Conservation (phyloP, 805 yeast genomes). For the Candida ulmi region DNA sequence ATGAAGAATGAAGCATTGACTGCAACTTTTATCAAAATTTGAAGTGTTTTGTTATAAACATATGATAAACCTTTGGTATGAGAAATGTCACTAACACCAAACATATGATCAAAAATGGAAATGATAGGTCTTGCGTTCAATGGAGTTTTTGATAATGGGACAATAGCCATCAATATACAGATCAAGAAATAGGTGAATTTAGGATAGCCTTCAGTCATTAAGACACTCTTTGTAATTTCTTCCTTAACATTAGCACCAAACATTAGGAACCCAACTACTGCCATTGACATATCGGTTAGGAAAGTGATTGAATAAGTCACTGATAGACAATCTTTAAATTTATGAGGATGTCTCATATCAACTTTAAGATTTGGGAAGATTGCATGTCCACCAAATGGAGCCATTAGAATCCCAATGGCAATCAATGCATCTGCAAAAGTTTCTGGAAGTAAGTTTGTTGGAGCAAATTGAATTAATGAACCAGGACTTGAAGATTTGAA, state of each 20-base stretch:
- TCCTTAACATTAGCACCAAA: conserved; percentile 67
- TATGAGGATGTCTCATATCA: conserved; percentile 66
- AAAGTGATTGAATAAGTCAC: conserved; percentile 58
- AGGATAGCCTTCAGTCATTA: conserved; percentile 66
- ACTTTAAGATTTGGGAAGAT: conserved; percentile 68
- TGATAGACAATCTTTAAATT: conserved; percentile 46
- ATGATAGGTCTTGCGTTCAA: conserved; percentile 78
- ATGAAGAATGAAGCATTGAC: conserved; percentile 56
- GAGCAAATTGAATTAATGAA: conserved; percentile 57
- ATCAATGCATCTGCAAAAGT: conserved; percentile 46
- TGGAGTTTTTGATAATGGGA: conserved; percentile 83
- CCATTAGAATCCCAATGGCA: conserved; percentile 63
- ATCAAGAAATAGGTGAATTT: conserved; percentile 49
- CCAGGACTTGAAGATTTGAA: conserved; percentile 63
- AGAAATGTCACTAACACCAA: conserved; percentile 24
- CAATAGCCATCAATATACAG: conserved; percentile 67
- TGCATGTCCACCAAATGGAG: conserved; percentile 85
- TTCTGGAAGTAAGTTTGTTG: conserved; percentile 63
- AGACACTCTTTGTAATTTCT: conserved; percentile 71
- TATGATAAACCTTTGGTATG: conserved; percentile 16
- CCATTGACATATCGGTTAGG: conserved; percentile 57
- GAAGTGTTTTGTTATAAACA: conserved; percentile 16
- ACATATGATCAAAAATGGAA: conserved; percentile 57
- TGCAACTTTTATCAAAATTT: conserved; percentile 24
- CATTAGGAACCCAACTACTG: conserved; percentile 69